A percentile compares a stretch with the other conserved stretches of the same genome.
Conservation (phyloP, 371 early-diverging fungal genomes). For the Nosema granulosis region DNA sequence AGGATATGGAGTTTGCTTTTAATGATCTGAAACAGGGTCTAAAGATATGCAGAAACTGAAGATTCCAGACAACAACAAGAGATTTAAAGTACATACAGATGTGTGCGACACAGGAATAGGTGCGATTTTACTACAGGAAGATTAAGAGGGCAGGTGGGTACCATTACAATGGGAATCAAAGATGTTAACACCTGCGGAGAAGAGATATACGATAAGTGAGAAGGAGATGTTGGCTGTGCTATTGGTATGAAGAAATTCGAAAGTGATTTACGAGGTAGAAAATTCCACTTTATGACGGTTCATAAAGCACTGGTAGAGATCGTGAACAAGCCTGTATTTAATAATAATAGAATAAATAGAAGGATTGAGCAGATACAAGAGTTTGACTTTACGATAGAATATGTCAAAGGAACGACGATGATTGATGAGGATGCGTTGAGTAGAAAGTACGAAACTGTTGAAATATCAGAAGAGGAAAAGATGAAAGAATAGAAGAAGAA, state of each 20-base stretch:
- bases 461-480: too few relatives aligned
- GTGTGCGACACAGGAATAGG: slow-evolving; percentile 50
- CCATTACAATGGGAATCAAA: slow-evolving; percentile 24
- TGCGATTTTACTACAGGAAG: slow-evolving; percentile 45
- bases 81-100: slow-evolving; percentile 51
- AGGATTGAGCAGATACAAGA: slow-evolving; percentile 35
- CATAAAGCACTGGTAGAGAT: slow-evolving; percentile 50
- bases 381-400: slow-evolving; percentile 40
- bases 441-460: slow-evolving; percentile 26
- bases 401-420: slow-evolving; percentile 28
- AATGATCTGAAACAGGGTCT: background rate
- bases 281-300: slow-evolving; percentile 50
- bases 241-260: too few relatives aligned
- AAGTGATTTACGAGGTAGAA: slow-evolving; percentile 43
- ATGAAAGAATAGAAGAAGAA: background rate
- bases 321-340: slow-evolving; percentile 32
- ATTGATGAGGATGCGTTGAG: slow-evolving; percentile 41
- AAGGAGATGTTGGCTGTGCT: slow-evolving; percentile 44
- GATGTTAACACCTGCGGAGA: slow-evolving; percentile 35
- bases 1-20: slow-evolving; percentile 15
- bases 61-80: slow-evolving; percentile 39
- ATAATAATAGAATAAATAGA: slow-evolving; percentile 41
- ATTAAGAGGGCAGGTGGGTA: background rate
- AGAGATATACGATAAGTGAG: slow-evolving; percentile 48
- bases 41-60: background rate